phyloP scores from a whole-genome alignment of 805 yeast species.

The Pichia exigua region DNA sequence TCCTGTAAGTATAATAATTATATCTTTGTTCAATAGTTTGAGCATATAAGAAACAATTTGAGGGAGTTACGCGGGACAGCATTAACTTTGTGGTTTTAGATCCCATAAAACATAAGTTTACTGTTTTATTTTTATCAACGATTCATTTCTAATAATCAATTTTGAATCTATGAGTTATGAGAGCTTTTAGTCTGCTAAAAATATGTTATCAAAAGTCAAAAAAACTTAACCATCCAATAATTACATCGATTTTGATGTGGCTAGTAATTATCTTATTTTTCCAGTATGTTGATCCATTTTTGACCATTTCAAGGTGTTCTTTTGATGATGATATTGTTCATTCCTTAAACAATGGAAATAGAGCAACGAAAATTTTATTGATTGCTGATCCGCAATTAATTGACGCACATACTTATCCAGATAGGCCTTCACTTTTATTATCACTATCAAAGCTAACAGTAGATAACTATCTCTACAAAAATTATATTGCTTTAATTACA shows the following conservation, averaged over 20 bases:
- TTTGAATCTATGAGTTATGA: background rate
- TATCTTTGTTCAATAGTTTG: too few relatives aligned
- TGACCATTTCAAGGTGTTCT: slow-evolving; percentile 8
- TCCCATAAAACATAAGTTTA: too few relatives aligned
- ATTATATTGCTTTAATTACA: slow-evolving; percentile 55
- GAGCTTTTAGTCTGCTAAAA: background rate
- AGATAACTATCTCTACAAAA: slow-evolving; percentile 74
- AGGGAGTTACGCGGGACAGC: too few relatives aligned
- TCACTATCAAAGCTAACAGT: slow-evolving; percentile 49
- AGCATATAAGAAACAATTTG: too few relatives aligned
- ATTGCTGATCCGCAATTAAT: slow-evolving; percentile 93
- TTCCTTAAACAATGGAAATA: background rate
- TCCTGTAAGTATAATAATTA: too few relatives aligned
- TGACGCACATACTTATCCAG: slow-evolving; percentile 82
- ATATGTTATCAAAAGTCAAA: background rate
- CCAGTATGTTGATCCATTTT: slow-evolving; percentile 13
- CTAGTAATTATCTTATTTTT: slow-evolving; percentile 8
- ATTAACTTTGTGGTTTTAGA: too few relatives aligned
- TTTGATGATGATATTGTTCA: slow-evolving; percentile 8
- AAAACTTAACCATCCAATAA: background rate
- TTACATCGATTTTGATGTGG: slow-evolving; percentile 10
- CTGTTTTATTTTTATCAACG: background rate
- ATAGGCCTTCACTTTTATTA: slow-evolving; percentile 45
- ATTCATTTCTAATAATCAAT: too few relatives aligned
- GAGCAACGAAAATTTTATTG: slow-evolving; percentile 24